Evolutionary conservation across 331 rosid species (phyloP).

Genomic region (Saraca asoca): DNA sequence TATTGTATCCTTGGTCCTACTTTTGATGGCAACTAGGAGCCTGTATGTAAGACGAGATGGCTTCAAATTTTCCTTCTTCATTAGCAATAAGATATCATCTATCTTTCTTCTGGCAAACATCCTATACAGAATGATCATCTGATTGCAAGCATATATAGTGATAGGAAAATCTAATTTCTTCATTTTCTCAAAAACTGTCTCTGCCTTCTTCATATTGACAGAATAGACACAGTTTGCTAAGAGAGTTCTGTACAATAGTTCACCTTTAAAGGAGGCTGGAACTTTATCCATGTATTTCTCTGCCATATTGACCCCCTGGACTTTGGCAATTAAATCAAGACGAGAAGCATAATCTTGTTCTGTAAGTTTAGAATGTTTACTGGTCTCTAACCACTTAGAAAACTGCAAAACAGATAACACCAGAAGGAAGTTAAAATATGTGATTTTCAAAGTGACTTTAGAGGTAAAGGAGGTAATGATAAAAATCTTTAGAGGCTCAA

Average conservation of each 20-base stretch:
- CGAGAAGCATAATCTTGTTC: slow-evolving; percentile 29
- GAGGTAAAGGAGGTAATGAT: neutral
- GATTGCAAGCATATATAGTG: slow-evolving; percentile 26
- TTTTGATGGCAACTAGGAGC: slow-evolving; percentile 20
- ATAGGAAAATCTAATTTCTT: slow-evolving; percentile 24
- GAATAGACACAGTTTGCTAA: slow-evolving; percentile 4
- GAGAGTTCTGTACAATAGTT: slow-evolving; percentile 26
- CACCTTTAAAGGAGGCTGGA: slow-evolving; percentile 20
- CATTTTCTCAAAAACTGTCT: slow-evolving; percentile 28
- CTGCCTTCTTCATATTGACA: slow-evolving; percentile 26
- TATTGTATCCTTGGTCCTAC: slow-evolving; percentile 9
- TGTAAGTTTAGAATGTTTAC: neutral
- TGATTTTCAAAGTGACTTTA: neutral
- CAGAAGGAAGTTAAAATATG: neutral
- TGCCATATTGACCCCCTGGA: slow-evolving; percentile 14
- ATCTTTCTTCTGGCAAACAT: slow-evolving; percentile 6
- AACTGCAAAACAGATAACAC: slow-evolving; percentile 24
- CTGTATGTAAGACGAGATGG: slow-evolving; percentile 26
- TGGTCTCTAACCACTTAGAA: slow-evolving; percentile 27
- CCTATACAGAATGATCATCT: slow-evolving; percentile 34
- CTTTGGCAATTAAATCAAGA: slow-evolving; percentile 32
- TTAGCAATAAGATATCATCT: slow-evolving; percentile 23
- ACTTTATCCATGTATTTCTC: slow-evolving; percentile 29
- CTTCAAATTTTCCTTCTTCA: slow-evolving; percentile 31
- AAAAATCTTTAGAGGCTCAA: neutral